Percentiles rank a stretch among this genome's conserved stretches.
Evolutionary conservation across 345 rosid species (phyloP).

Genomic region (Populus tremula): DNA sequence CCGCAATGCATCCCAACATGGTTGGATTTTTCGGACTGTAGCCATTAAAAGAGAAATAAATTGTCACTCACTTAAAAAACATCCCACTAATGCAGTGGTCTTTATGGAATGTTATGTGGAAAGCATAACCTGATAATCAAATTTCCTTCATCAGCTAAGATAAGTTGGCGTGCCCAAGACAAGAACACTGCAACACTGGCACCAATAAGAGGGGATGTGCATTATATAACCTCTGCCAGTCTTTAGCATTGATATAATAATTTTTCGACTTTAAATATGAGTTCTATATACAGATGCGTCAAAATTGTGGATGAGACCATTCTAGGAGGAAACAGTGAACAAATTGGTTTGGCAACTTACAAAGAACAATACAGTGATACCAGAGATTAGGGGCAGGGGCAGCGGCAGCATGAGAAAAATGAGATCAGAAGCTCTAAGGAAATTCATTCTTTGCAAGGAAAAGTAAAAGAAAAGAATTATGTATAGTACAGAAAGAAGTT

Average conservation of each 20-base stretch:
- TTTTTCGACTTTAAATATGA: background rate
- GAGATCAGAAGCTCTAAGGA: background rate
- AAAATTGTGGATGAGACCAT: background rate
- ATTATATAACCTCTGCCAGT: background rate
- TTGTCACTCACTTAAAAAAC: background rate
- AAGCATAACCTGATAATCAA: constrained; percentile 39
- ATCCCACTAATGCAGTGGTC: background rate
- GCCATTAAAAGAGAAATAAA: background rate
- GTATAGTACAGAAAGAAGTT: too few relatives aligned
- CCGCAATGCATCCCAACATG: constrained; percentile 84
- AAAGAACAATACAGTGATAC: background rate
- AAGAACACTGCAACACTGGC: constrained; percentile 79
- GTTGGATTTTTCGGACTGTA: constrained; percentile 56
- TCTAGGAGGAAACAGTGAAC: background rate
- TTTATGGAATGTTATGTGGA: background rate
- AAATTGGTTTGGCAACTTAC: background rate
- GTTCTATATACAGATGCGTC: background rate
- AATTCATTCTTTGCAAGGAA: too few relatives aligned
- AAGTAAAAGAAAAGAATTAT: background rate
- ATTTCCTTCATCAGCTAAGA: constrained; percentile 30
- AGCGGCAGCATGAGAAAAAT: background rate
- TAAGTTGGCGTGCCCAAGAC: constrained; percentile 72
- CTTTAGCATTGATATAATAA: background rate
- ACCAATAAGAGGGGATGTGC: background rate
- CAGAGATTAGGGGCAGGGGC: background rate